Conservation (phyloP, 108 stramenopile species). For the Ochromonas danica region DNA sequence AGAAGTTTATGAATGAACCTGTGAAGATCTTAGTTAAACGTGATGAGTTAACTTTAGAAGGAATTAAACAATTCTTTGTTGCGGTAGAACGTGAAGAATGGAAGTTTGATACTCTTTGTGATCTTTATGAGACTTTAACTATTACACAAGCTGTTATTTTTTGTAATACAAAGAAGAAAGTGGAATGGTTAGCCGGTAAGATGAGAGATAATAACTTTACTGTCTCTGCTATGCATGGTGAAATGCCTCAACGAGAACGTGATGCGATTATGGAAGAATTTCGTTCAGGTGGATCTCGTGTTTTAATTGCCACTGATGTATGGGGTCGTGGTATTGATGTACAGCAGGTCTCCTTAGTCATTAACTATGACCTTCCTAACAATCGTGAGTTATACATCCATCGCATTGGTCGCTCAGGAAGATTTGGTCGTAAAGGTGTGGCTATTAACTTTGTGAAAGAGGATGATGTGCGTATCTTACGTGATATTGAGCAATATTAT, state of each 20-base stretch:
- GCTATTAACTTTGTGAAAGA: constrained; percentile 97
- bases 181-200: constrained; percentile 90
- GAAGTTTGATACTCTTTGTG: constrained; percentile 99
- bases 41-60: constrained; percentile 96
- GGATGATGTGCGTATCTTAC: constrained; percentile 80
- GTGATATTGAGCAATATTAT: constrained; percentile 96
- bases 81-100: constrained; percentile 97
- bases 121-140: constrained; percentile 96
- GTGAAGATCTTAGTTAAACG: constrained; percentile 90
- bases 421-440: constrained; percentile 97
- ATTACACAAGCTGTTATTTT: constrained; percentile 99
- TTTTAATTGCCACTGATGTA: constrained; percentile 95
- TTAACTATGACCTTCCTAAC: constrained; percentile 92
- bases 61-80: constrained; percentile 96
- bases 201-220: constrained; percentile 94
- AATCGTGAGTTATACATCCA: constrained; percentile 94
- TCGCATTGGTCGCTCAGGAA: constrained; percentile 79
- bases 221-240: constrained; percentile 95
- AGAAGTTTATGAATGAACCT: constrained; percentile 96
- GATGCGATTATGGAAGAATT: constrained; percentile 97
- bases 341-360: constrained; percentile 96
- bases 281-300: constrained; percentile 85
- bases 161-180: constrained; percentile 95
- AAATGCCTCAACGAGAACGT: constrained; percentile 84
- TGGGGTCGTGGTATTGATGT: constrained; percentile 99